Evolutionary conservation across 176 grass and related monocot species (phyloP).

Genomic region (Oropetium thomaeum): DNA sequence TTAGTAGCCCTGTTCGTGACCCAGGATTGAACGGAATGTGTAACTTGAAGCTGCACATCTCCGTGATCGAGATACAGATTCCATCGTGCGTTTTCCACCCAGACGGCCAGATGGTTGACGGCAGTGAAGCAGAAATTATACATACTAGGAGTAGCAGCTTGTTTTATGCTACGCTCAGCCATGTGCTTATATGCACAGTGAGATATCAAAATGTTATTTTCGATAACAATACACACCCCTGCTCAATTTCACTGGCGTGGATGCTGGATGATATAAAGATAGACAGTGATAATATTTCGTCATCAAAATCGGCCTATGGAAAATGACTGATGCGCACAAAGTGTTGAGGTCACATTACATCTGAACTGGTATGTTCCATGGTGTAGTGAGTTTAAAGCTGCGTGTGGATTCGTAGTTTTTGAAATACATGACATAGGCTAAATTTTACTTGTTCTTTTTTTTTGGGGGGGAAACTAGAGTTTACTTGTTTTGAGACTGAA

Average conservation of each 20-base stretch:
- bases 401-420: too few species aligned
- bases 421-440: too few species aligned
- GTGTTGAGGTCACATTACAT: background rate
- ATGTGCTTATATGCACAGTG: background rate
- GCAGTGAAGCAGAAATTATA: background rate
- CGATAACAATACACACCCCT: too few species aligned
- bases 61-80: background rate
- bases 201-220: too few species aligned
- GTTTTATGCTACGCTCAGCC: too few species aligned
- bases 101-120: background rate
- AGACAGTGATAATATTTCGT: background rate
- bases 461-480: too few species aligned
- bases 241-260: too few species aligned
- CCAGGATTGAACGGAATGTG: background rate
- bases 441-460: too few species aligned
- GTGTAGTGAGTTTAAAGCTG: background rate
- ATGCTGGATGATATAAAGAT: too few species aligned
- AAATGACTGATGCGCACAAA: background rate
- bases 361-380: background rate
- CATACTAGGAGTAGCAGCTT: too few species aligned
- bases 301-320: background rate
- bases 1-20: too few species aligned
- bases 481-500: too few species aligned
- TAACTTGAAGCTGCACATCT: background rate
- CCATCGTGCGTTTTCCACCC: background rate